Conservation (phyloP, 1,139 yeast genomes). For the Williopsis jadinii region DNA sequence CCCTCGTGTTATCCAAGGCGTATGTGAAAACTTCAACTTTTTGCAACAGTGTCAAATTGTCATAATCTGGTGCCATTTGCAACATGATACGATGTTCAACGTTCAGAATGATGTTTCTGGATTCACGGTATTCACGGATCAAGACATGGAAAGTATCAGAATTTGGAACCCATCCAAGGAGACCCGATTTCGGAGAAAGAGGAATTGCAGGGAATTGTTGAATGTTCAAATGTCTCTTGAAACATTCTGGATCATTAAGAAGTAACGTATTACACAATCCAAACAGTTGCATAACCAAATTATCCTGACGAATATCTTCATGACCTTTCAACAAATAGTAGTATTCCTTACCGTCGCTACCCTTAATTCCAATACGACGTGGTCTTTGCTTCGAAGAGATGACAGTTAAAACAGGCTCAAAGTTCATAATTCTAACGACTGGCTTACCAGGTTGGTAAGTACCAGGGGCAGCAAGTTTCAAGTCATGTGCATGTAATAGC, state of each 20-base stretch:
- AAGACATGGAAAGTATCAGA: constrained; percentile 94
- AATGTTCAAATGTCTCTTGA: constrained; percentile 90
- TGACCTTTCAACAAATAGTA: constrained; percentile 85
- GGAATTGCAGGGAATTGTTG: constrained; percentile 93
- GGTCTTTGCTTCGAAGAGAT: constrained; percentile 96
- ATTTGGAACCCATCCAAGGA: constrained; percentile 95
- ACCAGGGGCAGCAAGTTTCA: constrained; percentile 91
- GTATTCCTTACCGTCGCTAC: constrained; percentile 89
- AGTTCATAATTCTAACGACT: constrained; percentile 59
- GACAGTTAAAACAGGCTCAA: constrained; percentile 82
- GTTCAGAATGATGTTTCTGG: constrained; percentile 79
- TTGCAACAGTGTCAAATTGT: constrained; percentile 76
- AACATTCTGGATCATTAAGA: constrained; percentile 89
- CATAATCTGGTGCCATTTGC: constrained; percentile 98
- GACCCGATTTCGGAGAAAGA: constrained; percentile 92
- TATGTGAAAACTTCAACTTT: constrained; percentile 96
- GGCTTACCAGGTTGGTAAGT: constrained; percentile 85
- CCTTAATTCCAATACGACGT: constrained; percentile 68
- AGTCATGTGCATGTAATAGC: constrained; percentile 66
- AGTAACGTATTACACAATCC: constrained; percentile 90
- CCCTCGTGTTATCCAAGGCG: constrained; percentile 91
- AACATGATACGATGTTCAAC: constrained; percentile 94
- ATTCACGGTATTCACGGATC: constrained; percentile 87
- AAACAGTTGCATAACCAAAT: constrained; percentile 94
- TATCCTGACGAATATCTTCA: constrained; percentile 97